Base-by-base conservation (phyloP, 164 flowering plant genomes). In the Tinospora cordifolia region DNA sequence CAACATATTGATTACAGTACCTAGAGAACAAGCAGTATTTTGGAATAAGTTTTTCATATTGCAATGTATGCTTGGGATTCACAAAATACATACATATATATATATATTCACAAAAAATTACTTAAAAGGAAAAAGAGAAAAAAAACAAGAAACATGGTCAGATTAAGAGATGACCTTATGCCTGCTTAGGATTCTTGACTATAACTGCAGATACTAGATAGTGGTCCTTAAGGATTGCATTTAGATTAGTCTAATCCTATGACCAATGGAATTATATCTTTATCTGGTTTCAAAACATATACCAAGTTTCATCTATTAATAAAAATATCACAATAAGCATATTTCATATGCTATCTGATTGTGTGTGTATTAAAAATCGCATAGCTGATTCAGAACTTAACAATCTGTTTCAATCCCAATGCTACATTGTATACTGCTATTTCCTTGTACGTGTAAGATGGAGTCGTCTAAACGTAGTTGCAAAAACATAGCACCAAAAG, bases 1-100 rank as follows among this genome's bases (percentile, higher is more conserved):
- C 99, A 57, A 94, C 97, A 81, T 90, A 90, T 77, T 90, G 97
- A 77, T 94, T 94, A 72, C 94, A 88, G 75, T 85, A 92, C 85
- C 99, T 94, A 83, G 70, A 12, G 30, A 63, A 70, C 27, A 64
- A 17, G 38, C 49, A 46, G 13, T 19, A n/a, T 51, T 51, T 51
- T 14, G 21, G n/a, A n/a, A 17, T 51, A 51, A 51, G 6, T 51
- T n/a, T 51, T 51, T 17, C 59, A 51, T 51, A 51, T 22, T 22
- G n/a, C 21, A 51, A 51, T 51, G 59, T 6, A 51, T 51, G 59
- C 19, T 17, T 15, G 59, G 57, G 22, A n/a, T n/a, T n/a, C n/a
- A n/a, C n/a, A 4, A 4, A 40, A 40, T 9, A 51, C 44, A n/a
- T 40, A 40, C 44, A n/a, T n/a, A n/a, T n/a, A n/a, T n/a, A n/a